Evolutionary conservation across 2,329 filamentous ascomycete genomes (phyloP), one percentile per base, ranked within the genome.

Genomic region (Ascochyta koolunga): DNA sequence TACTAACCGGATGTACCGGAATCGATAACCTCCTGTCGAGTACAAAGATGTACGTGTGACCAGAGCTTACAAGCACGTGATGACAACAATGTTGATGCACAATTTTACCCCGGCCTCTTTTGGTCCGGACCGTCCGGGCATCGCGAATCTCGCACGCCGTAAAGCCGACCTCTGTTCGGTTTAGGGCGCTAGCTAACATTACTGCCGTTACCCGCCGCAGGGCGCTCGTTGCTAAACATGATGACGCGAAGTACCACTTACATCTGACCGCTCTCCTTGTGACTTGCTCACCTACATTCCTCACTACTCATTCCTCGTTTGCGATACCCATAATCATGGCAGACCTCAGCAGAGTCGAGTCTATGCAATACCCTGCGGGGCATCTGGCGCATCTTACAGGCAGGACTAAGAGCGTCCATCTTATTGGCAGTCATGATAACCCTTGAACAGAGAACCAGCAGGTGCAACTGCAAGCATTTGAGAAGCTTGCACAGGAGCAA

Each of bases 371-470:
- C 74, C 89, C 89, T 2, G 78, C 83, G 42, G 92, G 91, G n/a
- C 92, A 96, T 72, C 79, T 93, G 39, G 88, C 91, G 42, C 88
- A 93, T 75, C 81, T 97, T 56, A 13, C 27, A 29, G 27, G 27
- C 11, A 29, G 27, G 27, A 11, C 15, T 29, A 4, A 29, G 11
- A 29, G 11, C 10, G 11, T 29, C 27, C 4, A 13, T 15, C 27
- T 29, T 15, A 5, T 29, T 29, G 27, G 27, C 27, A 29, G 11
- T 11, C 11, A 13, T 29, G 4, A 29, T 29, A 15, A 29, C 27
- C 27, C 11, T 29, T 13, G 27, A 29, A 90, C 80, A 22, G 78
- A 82, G 18, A 80, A 84, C 44, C 89, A 97, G 77, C 82, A 86
- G 62, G 77, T 81, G 25, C 85, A 87, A 16, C 80, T 97, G 44